Evolutionary conservation across 163 green algal genomes (phyloP).

Genomic region (Chlamydomonas reinhardtii): DNA sequence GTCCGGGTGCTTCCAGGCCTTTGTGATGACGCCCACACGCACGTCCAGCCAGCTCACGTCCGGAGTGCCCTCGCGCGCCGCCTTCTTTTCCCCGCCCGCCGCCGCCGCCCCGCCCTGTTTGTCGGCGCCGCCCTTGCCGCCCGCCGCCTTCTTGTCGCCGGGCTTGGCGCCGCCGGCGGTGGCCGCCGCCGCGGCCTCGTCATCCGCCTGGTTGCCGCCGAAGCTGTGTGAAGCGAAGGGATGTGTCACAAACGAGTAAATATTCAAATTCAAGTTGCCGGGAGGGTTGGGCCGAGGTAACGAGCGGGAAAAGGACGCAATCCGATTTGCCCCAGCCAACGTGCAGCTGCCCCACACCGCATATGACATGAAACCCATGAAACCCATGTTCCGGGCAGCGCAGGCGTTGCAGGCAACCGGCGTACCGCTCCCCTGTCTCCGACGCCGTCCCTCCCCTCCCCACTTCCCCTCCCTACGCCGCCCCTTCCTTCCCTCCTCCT

Average conservation of each 20-base stretch:
- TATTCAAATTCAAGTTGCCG: too few relatives aligned
- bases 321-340: too few relatives aligned
- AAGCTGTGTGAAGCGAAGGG: slow-evolving; percentile 57
- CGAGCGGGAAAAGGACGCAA: too few relatives aligned
- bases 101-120: slow-evolving; percentile 33
- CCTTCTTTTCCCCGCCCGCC: slow-evolving; percentile 49
- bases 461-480: too few relatives aligned
- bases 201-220: slow-evolving; percentile 76
- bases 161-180: slow-evolving; percentile 35
- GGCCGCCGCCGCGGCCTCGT: slow-evolving; percentile 58
- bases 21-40: slow-evolving; percentile 69
- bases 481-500: background rate
- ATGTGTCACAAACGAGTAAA: too few relatives aligned
- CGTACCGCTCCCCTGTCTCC: too few relatives aligned
- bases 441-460: too few relatives aligned
- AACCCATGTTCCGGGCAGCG: too few relatives aligned
- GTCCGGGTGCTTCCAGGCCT: slow-evolving; percentile 83
- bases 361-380: too few relatives aligned
- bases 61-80: slow-evolving; percentile 53
- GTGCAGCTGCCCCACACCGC: too few relatives aligned
- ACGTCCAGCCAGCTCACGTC: slow-evolving; percentile 92
- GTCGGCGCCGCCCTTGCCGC: slow-evolving; percentile 6
- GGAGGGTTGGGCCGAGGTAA: too few relatives aligned
- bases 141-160: background rate
- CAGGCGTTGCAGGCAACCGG: too few relatives aligned